A percentile compares a stretch with the other conserved stretches of the same genome.
Evolutionary conservation across 768 basidiomycete species (phyloP).

Genomic region (Xerocomellus chrysenteron): DNA sequence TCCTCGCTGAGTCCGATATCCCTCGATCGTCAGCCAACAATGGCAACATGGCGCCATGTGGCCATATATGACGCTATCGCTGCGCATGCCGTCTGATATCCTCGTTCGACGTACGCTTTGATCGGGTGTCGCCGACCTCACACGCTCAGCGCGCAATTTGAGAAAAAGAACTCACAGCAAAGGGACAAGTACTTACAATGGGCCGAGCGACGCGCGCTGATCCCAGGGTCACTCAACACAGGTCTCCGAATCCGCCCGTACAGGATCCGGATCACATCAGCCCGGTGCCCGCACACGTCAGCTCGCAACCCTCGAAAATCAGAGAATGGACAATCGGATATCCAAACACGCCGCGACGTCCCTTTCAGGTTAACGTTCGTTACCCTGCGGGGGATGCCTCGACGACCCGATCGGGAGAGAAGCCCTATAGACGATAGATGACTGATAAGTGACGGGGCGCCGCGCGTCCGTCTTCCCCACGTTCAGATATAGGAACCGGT

Average conservation of each 20-base stretch:
- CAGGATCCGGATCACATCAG: constrained; percentile 1
- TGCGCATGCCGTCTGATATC: neutral
- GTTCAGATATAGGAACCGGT: neutral
- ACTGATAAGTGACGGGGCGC: neutral
- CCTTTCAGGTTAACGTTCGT: too few relatives aligned
- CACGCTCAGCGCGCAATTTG: neutral
- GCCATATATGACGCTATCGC: neutral
- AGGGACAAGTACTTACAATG: neutral
- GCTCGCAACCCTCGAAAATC: neutral
- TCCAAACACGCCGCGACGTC: neutral
- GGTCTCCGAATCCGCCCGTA: neutral
- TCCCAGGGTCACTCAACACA: neutral
- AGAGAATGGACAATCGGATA: neutral
- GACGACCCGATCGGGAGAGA: neutral
- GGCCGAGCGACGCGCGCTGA: neutral
- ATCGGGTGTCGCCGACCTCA: constrained; percentile 5
- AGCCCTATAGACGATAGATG: neutral
- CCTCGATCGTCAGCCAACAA: neutral
- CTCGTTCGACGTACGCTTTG: neutral
- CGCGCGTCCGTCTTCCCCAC: constrained; percentile 9
- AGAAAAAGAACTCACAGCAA: neutral
- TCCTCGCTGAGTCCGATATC: neutral
- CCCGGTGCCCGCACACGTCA: neutral
- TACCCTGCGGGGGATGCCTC: too few relatives aligned
- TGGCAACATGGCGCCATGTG: neutral